Evolutionary conservation across 768 basidiomycete genomes (phyloP), one percentile per base, ranked within the genome.

Genomic region (Leucocoprinus sp.): DNA sequence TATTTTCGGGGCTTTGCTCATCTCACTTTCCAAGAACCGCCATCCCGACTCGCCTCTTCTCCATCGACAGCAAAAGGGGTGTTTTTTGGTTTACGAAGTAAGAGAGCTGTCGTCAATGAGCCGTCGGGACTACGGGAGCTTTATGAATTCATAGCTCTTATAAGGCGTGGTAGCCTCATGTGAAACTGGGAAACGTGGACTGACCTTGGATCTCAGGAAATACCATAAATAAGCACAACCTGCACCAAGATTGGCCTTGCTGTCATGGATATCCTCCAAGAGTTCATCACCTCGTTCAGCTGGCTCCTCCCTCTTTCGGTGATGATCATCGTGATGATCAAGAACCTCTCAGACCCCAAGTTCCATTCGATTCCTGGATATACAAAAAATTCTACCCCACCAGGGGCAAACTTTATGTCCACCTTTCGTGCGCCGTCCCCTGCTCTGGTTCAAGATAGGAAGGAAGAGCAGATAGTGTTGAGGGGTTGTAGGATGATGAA

Each of bases 281-380:
- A 47, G 22, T 18, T 40, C 38, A 21, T 8, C 19, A 22, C 38
- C 2, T 39, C 45, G 14, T 34, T 40, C 15, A 33, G 17, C 3
- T 47, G 38, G 45, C 39, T 47, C 17, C 17, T 47, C 2, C 45
- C 45, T 3, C 19, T 47, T 8, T 40, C 45, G 18, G 22, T 47
- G 4, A 9, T 40, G 29, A 27, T 36, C 8, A 47, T 38, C 5
- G 28, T 21, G 8, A 12, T 41, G 3, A n/a, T 40, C 21, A 33
- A 38, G 28, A 31, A 9, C 12, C 40, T 23, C 21, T 23, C 37
- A 3, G 15, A 27, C 9, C 14, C n/a, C 27, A n/a, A n/a, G n/a
- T 7, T 27, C 17, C 39, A 41, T 41, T 17, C 39, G 9, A 14
- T 15, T 28, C 9, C 39, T 11, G 6, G n/a, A 24, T 27, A 15